phyloP scores from a whole-genome alignment of 2,329 filamentous ascomycete species.

The Phyllosticta paracitricarpa region DNA sequence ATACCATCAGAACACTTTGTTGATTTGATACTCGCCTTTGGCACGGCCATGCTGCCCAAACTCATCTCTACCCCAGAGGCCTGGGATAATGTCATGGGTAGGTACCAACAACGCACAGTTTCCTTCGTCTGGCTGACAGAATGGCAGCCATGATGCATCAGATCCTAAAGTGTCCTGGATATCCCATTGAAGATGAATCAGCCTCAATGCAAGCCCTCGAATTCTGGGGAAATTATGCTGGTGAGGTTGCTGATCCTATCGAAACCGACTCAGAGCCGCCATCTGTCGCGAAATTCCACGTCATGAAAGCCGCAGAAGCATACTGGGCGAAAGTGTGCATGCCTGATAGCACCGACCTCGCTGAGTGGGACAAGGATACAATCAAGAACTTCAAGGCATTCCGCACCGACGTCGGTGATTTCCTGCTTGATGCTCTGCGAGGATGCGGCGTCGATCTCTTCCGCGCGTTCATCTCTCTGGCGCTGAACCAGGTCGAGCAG shows the following conservation, averaged over 20 bases:
- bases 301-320: slow-evolving; percentile 54
- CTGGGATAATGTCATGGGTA: slow-evolving; percentile 26
- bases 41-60: slow-evolving; percentile 50
- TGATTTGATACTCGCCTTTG: slow-evolving; percentile 57
- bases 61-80: slow-evolving; percentile 18
- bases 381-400: slow-evolving; percentile 60
- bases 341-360: slow-evolving; percentile 47
- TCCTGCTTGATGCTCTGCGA: slow-evolving; percentile 62
- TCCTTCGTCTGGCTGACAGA: not conserved
- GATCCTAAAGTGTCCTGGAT: slow-evolving; percentile 55
- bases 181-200: slow-evolving; percentile 62
- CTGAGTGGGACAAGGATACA: slow-evolving; percentile 60
- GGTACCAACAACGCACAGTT: slow-evolving; percentile 8
- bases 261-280: slow-evolving; percentile 25
- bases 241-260: slow-evolving; percentile 51
- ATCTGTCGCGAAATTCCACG: slow-evolving; percentile 47
- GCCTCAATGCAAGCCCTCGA: slow-evolving; percentile 61
- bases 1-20: slow-evolving; percentile 57
- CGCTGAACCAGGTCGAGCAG: slow-evolving; percentile 29
- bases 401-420: slow-evolving; percentile 67
- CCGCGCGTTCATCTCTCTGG: slow-evolving; percentile 36
- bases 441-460: slow-evolving; percentile 38
- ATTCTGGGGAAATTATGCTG: slow-evolving; percentile 71
- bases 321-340: slow-evolving; percentile 62
- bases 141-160: slow-evolving; percentile 44